phyloP scores from a whole-genome alignment of 805 yeast species.

The Geotrichum ghanense region DNA sequence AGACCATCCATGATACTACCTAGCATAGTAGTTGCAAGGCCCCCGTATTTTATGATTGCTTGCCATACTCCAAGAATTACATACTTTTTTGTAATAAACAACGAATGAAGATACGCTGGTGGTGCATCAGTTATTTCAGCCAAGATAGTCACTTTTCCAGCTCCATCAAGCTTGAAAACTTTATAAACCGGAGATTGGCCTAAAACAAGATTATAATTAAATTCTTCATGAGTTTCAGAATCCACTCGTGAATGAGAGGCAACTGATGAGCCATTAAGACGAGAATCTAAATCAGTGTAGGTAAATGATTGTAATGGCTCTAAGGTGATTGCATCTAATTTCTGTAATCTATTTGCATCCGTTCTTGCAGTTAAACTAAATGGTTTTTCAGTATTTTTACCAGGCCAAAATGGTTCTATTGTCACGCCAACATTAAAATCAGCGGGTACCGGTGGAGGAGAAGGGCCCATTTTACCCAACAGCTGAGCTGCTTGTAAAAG shows the following conservation, averaged over 20 bases:
- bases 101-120: neutral
- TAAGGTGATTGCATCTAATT: neutral
- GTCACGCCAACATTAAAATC: conserved; percentile 1
- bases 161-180: neutral
- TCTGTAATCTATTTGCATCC: neutral
- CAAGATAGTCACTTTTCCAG: neutral
- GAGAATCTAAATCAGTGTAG: neutral
- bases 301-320: neutral
- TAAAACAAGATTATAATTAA: neutral
- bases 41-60: neutral
- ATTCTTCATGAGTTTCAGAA: conserved; percentile 1
- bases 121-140: conserved; percentile 2
- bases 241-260: conserved; percentile 1
- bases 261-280: neutral
- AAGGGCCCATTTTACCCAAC: neutral
- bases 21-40: neutral
- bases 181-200: neutral
- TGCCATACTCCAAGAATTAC: neutral
- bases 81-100: conserved; percentile 1
- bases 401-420: neutral
- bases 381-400: neutral
- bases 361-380: conserved; percentile 1
- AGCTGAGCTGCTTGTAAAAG: neutral
- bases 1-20: conserved; percentile 1
- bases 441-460: neutral